Evolutionary conservation across 345 rosid genomes (phyloP), one percentile per base, ranked within the genome.

Genomic region (Pistacia vera): DNA sequence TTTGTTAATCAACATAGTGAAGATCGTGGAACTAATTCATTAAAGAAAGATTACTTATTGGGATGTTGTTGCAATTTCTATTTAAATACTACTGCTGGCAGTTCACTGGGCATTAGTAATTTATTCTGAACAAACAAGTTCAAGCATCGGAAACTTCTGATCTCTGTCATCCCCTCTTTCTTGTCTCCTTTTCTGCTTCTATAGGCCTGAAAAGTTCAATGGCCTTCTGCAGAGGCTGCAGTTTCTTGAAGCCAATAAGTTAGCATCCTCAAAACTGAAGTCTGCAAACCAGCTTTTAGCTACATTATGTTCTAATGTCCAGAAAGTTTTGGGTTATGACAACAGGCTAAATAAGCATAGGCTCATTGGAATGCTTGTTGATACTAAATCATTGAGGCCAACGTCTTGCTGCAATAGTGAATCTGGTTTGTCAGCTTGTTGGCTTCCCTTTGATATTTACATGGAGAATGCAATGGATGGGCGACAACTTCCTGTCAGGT

Each of bases 391-490:
- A 35, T 71, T 72, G 72, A 84, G 81, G 73, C 79, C 74, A 54
- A 66, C 78, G 46, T 79, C 84, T 75, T 64, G 51, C 70, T 86
- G 84, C 70, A 75, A 65, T 56, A 75, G 81, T 46, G 83, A 74
- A 54, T 79, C 81, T 78, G 78, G 80, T 49, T 80, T 77, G 59
- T 83, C 87, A 75, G 78, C 83, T 58, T 86, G 88, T 76, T 90
- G 93, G 93, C 88, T 83, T 79, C 68, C 81, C 48, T 85, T 88
- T 82, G 93, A 88, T 78, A 81, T 88, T 60, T 88, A 78, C 68
- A 81, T 88, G 88, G 93, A 90, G 85, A 83, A 79, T 71, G 82
- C 87, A 56, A 80, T 90, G 91, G 91, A 88, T 56, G 91, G 85
- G 63, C 86, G 65, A 75, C 90, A 86, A 75, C 90, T 90, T 73